Percentiles rank a stretch among this genome's conserved stretches.
Evolutionary conservation across 768 basidiomycete genomes (phyloP).

Genomic region (Trametes elegans): DNA sequence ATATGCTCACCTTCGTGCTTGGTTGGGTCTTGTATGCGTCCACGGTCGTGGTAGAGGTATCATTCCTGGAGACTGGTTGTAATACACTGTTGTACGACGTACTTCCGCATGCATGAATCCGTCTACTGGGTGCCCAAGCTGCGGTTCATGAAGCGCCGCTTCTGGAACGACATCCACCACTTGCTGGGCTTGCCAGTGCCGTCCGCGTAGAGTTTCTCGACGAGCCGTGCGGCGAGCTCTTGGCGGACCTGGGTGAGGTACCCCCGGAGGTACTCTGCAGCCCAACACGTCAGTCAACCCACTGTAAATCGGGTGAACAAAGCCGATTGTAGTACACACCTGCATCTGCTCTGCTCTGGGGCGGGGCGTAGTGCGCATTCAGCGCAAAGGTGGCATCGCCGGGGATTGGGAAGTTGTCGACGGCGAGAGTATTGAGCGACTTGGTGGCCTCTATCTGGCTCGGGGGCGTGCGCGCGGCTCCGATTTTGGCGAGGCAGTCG

Average conservation of each 20-base stretch:
- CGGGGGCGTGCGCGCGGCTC: constrained; percentile 62
- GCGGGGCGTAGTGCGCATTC: constrained; percentile 87
- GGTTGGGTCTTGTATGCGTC: background rate
- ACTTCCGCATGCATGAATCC: constrained; percentile 9
- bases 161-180: constrained; percentile 99
- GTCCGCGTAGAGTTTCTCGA: constrained; percentile 89
- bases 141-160: constrained; percentile 94
- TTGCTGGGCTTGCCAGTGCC: constrained; percentile 95
- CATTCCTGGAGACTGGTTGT: constrained; percentile 20
- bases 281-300: background rate
- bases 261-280: constrained; percentile 79
- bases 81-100: constrained; percentile 25
- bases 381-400: constrained; percentile 94
- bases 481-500: constrained; percentile 92
- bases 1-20: background rate
- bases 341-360: constrained; percentile 71
- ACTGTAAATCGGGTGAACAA: too few species aligned
- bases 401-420: constrained; percentile 91
- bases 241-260: constrained; percentile 93
- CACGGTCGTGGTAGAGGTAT: constrained; percentile 14
- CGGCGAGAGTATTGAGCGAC: constrained; percentile 84
- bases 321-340: constrained; percentile 47
- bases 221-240: constrained; percentile 82
- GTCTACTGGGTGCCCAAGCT: constrained; percentile 63
- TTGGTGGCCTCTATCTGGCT: constrained; percentile 86